These are phyloP conservation scores for Albifimbria verrucaria DNA, from an alignment of 2,329 filamentous ascomycete species.

Conservation along the genomic window DNA sequence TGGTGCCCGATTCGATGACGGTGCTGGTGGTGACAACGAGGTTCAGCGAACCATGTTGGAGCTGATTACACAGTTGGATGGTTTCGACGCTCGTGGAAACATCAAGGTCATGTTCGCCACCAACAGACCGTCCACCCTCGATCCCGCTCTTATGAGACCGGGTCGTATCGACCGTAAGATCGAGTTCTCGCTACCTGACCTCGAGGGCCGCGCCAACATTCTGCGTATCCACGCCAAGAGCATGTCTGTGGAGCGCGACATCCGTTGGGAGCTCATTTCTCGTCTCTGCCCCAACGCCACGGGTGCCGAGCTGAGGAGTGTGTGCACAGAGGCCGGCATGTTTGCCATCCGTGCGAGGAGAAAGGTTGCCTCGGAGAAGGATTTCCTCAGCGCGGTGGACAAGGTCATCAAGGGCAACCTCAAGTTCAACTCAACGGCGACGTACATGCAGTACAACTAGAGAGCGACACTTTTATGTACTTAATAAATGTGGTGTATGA, in stretches of 20 bases:
- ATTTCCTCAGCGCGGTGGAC: conserved; percentile 95
- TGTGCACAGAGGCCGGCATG: conserved; percentile 98
- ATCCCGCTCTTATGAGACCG: conserved; percentile 95
- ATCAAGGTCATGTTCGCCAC: conserved; percentile 99
- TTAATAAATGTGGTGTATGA: conserved; percentile 31
- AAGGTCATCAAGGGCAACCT: conserved; percentile 99
- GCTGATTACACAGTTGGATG: conserved; percentile 93
- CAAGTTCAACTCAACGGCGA: conserved; percentile 98
- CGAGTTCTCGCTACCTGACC: conserved; percentile 94
- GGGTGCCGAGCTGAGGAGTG: conserved; percentile 90
- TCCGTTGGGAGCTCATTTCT: conserved; percentile 97
- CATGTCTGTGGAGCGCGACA: conserved; percentile 98
- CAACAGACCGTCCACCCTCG: conserved; percentile 91
- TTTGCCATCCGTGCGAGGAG: conserved; percentile 91
- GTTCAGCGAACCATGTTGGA: conserved; percentile 98
- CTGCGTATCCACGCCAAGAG: conserved; percentile 98
- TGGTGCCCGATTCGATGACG: conserved; percentile 93
- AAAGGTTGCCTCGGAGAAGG: conserved; percentile 98
- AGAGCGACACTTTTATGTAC: conserved; percentile 18
- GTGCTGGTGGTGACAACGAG: conserved; percentile 94
- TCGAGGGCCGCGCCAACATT: conserved; percentile 96
- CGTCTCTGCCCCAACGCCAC: conserved; percentile 96
- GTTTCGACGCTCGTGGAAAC: conserved; percentile 93
- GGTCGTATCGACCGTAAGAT: conserved; percentile 99
- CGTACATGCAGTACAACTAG: conserved; percentile 99